Percentiles rank a stretch among this genome's conserved stretches.
Evolutionary conservation across 352 stramenopile species (phyloP).

Genomic region (Pythium graminicola): DNA sequence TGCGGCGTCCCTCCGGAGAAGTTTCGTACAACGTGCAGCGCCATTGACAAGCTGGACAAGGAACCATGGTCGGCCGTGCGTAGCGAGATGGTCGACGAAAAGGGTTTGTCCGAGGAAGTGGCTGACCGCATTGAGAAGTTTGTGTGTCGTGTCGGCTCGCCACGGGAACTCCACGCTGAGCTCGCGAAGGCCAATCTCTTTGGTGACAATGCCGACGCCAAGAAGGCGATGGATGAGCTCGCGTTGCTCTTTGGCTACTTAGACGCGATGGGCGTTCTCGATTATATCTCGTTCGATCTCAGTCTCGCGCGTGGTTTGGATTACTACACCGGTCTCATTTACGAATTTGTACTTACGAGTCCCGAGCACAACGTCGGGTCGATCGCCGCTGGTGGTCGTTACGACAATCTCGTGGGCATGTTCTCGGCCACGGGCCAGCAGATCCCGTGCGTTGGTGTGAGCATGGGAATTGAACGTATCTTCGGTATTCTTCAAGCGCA

Average conservation of each 20-base stretch:
- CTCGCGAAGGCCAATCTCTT: constrained; percentile 82
- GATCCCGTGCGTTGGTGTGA: constrained; percentile 97
- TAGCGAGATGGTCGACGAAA: constrained; percentile 96
- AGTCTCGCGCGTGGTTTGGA: constrained; percentile 95
- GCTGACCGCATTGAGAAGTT: constrained; percentile 95
- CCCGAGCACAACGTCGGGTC: constrained; percentile 91
- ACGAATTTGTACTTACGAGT: constrained; percentile 95
- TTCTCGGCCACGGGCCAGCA: constrained; percentile 92
- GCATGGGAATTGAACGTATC: constrained; percentile 97
- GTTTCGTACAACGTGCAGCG: constrained; percentile 96
- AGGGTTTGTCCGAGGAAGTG: constrained; percentile 87
- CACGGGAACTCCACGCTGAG: constrained; percentile 80
- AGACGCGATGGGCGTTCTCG: constrained; percentile 94
- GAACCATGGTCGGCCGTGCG: constrained; percentile 88
- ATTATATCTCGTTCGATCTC: constrained; percentile 95
- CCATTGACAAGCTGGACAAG: constrained; percentile 99
- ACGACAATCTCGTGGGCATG: constrained; percentile 98
- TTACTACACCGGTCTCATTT: constrained; percentile 99
- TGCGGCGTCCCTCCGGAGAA: constrained; percentile 95
- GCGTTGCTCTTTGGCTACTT: constrained; percentile 96
- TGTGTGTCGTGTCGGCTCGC: constrained; percentile 86
- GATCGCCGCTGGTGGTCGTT: constrained; percentile 96
- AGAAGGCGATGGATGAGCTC: constrained; percentile 89
- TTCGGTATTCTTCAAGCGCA: constrained; percentile 97
- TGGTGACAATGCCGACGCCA: constrained; percentile 81